phyloP scores from a whole-genome alignment of 345 rosid genomes.

The Adansonia digitata region DNA sequence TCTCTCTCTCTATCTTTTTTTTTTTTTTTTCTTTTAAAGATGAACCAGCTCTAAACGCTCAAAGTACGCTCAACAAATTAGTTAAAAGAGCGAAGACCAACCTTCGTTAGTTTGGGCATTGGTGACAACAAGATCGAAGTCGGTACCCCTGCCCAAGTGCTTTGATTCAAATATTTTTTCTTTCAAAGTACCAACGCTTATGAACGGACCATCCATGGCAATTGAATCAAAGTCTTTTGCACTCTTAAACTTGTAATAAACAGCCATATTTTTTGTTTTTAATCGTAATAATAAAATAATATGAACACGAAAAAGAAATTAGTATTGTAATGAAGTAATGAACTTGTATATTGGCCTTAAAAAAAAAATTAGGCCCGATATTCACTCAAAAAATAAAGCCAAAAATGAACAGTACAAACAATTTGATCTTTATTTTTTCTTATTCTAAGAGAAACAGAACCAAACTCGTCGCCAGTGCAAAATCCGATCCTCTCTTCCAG shows the following conservation, averaged over 20 bases:
- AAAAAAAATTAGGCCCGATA: constrained; percentile 34
- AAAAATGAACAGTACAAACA: constrained; percentile 20
- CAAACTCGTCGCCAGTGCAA: constrained; percentile 11
- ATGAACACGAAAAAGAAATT: constrained; percentile 9
- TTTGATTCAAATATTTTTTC: constrained; percentile 98
- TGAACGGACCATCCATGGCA: constrained; percentile 94
- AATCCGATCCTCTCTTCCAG: not conserved
- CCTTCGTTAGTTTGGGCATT: constrained; percentile 99
- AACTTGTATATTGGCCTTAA: constrained; percentile 31
- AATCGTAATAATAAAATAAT: not conserved
- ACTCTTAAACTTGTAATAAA: constrained; percentile 99
- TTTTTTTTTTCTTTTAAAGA: too few species aligned
- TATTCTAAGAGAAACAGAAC: constrained; percentile 10
- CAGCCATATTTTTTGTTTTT: constrained; percentile 58
- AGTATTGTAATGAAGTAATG: too few species aligned
- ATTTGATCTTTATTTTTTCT: not conserved
- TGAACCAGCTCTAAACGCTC: not conserved
- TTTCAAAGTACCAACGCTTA: constrained; percentile 94
- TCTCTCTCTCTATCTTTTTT: too few species aligned
- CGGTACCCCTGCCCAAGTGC: constrained; percentile 99
- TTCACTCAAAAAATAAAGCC: constrained; percentile 26
- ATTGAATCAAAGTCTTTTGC: constrained; percentile 95
- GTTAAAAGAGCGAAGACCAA: constrained; percentile 51
- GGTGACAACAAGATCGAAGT: constrained; percentile 94
- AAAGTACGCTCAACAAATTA: not conserved